Percentiles rank a stretch among this genome's conserved stretches.
Conservation (phyloP, 164 flowering plant species). For the Euptelea pleiosperma region DNA sequence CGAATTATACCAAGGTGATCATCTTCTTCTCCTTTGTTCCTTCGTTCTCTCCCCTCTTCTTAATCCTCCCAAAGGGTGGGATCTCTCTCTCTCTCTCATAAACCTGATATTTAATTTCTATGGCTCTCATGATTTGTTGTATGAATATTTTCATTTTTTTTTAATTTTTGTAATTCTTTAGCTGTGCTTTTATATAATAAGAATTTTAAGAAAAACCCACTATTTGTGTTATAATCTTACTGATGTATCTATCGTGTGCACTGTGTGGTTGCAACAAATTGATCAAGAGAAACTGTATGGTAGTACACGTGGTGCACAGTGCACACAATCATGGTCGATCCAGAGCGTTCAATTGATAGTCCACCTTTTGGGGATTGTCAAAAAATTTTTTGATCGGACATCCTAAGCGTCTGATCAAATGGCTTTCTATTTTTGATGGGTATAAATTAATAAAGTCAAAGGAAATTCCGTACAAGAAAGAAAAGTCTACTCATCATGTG, state of each 20-base stretch:
- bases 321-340: no score
- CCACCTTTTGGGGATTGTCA: no score
- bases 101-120: slow-evolving; percentile 1
- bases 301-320: no score
- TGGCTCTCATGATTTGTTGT: slow-evolving; percentile 12
- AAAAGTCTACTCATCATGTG: neutral
- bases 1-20: slow-evolving; percentile 2
- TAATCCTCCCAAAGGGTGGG: slow-evolving; percentile 26
- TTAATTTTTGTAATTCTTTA: slow-evolving; percentile 15
- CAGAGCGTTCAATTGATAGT: no score
- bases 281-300: no score
- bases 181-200: slow-evolving; percentile 9
- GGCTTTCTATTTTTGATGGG: no score
- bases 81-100: neutral
- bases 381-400: no score
- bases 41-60: neutral
- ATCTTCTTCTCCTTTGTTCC: neutral
- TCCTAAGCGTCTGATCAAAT: no score
- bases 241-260: neutral
- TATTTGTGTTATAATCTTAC: neutral
- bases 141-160: neutral
- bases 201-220: neutral
- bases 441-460: no score
- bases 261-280: no score
- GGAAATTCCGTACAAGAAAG: no score